Percentiles rank a stretch among this genome's conserved stretches.
Conservation (phyloP, 1,139 yeast genomes). For the Wickerhamomyces sp. region DNA sequence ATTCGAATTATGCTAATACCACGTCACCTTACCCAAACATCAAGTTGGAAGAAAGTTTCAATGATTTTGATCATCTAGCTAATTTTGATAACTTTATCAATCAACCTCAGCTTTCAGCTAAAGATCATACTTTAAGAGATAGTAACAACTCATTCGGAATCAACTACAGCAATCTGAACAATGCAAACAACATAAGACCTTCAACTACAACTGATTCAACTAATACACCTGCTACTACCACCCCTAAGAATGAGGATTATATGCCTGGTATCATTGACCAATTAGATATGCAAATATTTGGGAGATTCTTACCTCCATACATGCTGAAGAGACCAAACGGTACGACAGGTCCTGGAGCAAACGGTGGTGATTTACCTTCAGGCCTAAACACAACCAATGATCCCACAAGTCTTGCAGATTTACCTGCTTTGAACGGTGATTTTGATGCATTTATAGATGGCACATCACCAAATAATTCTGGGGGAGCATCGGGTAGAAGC, state of each 20-base stretch:
- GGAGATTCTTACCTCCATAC: conserved; percentile 78
- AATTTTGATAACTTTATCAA: conserved; percentile 25
- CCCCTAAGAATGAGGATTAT: conserved; percentile 29
- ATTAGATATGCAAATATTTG: conserved; percentile 78
- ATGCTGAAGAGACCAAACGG: conserved; percentile 47
- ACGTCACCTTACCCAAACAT: conserved; percentile 16
- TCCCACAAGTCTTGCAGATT: conserved; percentile 20
- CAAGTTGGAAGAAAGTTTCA: conserved; percentile 20
- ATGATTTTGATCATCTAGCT: conserved; percentile 24
- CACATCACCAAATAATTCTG: background rate
- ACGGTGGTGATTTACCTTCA: conserved; percentile 25
- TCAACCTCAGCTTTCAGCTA: conserved; percentile 13
- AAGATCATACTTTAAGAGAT: background rate
- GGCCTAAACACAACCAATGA: conserved; percentile 22
- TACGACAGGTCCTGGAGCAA: conserved; percentile 21
- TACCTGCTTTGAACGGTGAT: conserved; percentile 9
- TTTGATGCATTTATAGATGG: background rate
- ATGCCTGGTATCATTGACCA: conserved; percentile 82
- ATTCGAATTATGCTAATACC: conserved; percentile 3
- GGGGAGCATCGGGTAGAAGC: background rate
- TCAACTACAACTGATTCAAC: background rate
- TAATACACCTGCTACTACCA: background rate
- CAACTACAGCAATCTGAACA: background rate
- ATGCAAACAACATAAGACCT: background rate
- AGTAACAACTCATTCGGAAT: background rate